phyloP scores from a whole-genome alignment of 148 eudicot genomes.

The Nyssa sinensis region DNA sequence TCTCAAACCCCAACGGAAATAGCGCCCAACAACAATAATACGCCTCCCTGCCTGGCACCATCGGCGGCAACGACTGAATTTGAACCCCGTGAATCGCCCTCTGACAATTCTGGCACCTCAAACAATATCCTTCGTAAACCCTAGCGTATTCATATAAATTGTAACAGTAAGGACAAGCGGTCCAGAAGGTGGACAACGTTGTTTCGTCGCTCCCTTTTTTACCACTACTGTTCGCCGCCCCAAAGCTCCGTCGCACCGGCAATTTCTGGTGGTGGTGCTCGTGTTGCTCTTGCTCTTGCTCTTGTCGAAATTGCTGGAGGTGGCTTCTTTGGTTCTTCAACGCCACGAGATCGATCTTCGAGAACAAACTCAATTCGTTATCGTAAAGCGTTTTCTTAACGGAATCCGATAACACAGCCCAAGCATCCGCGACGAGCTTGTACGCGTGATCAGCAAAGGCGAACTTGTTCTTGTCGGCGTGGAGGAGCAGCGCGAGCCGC shows the following conservation, averaged over 20 bases:
- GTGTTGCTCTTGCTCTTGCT: not conserved
- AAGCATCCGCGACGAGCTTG: constrained; percentile 77
- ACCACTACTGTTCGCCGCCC: constrained; percentile 11
- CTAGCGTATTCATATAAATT: constrained; percentile 64
- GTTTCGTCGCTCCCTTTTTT: not conserved
- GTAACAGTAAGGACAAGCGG: constrained; percentile 89
- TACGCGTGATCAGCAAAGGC: constrained; percentile 70
- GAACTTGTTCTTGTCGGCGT: constrained; percentile 74
- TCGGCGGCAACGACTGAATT: constrained; percentile 60
- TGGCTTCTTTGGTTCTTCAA: constrained; percentile 13
- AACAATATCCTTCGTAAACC: constrained; percentile 56
- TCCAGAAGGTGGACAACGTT: constrained; percentile 55
- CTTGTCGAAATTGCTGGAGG: constrained; percentile 2
- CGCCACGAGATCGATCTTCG: constrained; percentile 44
- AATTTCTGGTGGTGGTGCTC: constrained; percentile 33
- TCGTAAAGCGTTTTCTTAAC: constrained; percentile 37
- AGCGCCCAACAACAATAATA: constrained; percentile 93
- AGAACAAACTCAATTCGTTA: constrained; percentile 35
- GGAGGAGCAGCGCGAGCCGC: constrained; percentile 71
- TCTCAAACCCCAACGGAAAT: constrained; percentile 70
- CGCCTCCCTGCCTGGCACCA: constrained; percentile 81
- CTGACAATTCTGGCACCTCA: constrained; percentile 73
- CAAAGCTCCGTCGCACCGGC: constrained; percentile 56
- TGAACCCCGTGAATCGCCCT: constrained; percentile 62
- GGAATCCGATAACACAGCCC: constrained; percentile 56